Evolutionary conservation across 2,329 filamentous ascomycete genomes (phyloP), one percentile per base, ranked within the genome.

Genomic region (Bipolaris zeicola): DNA sequence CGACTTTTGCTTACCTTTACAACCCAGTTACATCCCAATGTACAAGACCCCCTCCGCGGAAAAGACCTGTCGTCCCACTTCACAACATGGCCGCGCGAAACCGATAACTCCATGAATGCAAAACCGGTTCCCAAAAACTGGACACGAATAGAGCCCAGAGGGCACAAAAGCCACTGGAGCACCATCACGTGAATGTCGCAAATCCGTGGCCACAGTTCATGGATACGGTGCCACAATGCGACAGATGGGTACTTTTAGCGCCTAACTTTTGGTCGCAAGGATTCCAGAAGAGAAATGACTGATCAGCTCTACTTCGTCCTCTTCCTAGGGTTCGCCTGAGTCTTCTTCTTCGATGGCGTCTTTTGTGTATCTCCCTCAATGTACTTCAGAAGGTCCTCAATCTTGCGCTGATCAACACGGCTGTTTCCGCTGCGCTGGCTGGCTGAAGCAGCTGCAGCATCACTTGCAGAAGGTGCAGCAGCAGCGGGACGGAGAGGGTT

Each of bases 321-420:
- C 62, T 74, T 74, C 71, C 78, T 80, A 14, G 79, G 79, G 66
- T 81, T 80, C 14, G 75, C 49, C 42, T 71, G 66, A 5, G 69
- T 69, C 46, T 73, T 65, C 76, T 81, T 81, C 73, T 82, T 82
- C 49, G 76, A 73, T 31, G 76, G 73, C 48, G 72, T 75, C 69
- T 78, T 79, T 5, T 70, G 64, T 18, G 70, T 64, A 26, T 78
- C 77, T 16, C 93, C 94, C 77, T 98, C 95, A 66, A 99, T 98
- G 77, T 94, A 98, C 77, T 90, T 91, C 73, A 99, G 83, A 38
- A 99, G 81, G 76, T 99, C 94, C 67, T 98, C 93, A 61, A 99
- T 92, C 78, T 88, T 96, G 67, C 92, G 85, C 52, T 89, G 86
- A 73, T 96, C 91, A 45, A 92, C 62, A n/a, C 70, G 64, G 38